These are phyloP conservation scores for Rosa persica DNA, from an alignment of 306 rosid genomes.

Conservation along the genomic window DNA sequence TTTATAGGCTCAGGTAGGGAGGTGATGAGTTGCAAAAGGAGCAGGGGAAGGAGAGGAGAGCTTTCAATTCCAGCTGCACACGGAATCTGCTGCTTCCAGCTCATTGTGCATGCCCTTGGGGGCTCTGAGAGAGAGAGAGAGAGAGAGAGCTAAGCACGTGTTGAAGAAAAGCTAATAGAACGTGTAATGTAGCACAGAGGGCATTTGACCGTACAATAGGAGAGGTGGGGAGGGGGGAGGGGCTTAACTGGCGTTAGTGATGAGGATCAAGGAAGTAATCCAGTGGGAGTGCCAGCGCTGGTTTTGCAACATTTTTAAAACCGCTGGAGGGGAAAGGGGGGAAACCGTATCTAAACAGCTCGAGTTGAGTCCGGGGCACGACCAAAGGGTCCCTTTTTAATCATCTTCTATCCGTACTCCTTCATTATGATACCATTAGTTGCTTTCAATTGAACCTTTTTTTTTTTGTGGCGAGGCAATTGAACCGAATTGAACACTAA, in stretches of 20 bases:
- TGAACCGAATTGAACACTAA: no score
- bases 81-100: conserved; percentile 80
- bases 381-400: not conserved
- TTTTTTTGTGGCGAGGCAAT: no score
- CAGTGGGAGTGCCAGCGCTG: not conserved
- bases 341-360: not conserved
- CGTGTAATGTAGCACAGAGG: not conserved
- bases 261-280: not conserved
- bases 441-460: no score
- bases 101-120: conserved; percentile 21
- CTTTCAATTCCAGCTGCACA: conserved; percentile 60
- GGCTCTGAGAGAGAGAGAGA: not conserved
- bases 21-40: not conserved
- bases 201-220: conserved; percentile 10
- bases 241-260: not conserved
- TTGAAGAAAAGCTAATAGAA: not conserved
- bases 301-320: not conserved
- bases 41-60: conserved; percentile 22
- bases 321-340: not conserved
- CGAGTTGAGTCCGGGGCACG: not conserved
- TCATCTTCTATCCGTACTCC: not conserved
- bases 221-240: not conserved
- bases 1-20: conserved; percentile 8
- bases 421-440: not conserved
- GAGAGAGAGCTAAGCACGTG: conserved; percentile 6